phyloP scores from a whole-genome alignment of 805 yeast species.

The Pichia pseudocactophila region DNA sequence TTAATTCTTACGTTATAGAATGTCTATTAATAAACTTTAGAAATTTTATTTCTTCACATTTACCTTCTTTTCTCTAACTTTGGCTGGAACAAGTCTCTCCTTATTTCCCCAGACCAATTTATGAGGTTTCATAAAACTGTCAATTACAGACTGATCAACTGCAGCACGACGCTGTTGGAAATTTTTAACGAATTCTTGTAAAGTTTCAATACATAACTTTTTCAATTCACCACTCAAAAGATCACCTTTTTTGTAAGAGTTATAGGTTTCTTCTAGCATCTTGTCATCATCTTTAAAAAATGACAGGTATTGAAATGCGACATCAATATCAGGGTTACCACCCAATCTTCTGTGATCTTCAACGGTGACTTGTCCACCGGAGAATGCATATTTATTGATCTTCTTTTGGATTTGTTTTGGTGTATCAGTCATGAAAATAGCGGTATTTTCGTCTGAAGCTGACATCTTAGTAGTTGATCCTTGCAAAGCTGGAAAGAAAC shows the following conservation, averaged over 20 bases:
- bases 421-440: conserved; percentile 93
- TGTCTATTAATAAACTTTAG: not conserved
- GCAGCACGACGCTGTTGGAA: conserved; percentile 74
- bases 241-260: conserved; percentile 69
- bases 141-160: conserved; percentile 54
- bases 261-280: conserved; percentile 51
- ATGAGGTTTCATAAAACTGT: conserved; percentile 77
- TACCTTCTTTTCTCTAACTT: conserved; percentile 40
- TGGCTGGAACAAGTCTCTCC: conserved; percentile 66
- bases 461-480: conserved; percentile 96
- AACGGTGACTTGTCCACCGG: conserved; percentile 81
- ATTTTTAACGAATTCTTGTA: conserved; percentile 68
- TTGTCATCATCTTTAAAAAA: conserved; percentile 89
- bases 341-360: conserved; percentile 90
- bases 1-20: no score
- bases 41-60: conserved; percentile 16
- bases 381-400: conserved; percentile 91
- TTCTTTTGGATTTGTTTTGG: conserved; percentile 87
- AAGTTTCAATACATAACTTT: conserved; percentile 68
- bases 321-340: conserved; percentile 93
- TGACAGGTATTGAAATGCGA: conserved; percentile 84
- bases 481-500: conserved; percentile 96
- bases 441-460: conserved; percentile 82
- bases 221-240: conserved; percentile 90
- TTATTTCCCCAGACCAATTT: conserved; percentile 64